Base-by-base conservation (phyloP, 2,329 filamentous ascomycete genomes). In the Penicillium hordei region DNA sequence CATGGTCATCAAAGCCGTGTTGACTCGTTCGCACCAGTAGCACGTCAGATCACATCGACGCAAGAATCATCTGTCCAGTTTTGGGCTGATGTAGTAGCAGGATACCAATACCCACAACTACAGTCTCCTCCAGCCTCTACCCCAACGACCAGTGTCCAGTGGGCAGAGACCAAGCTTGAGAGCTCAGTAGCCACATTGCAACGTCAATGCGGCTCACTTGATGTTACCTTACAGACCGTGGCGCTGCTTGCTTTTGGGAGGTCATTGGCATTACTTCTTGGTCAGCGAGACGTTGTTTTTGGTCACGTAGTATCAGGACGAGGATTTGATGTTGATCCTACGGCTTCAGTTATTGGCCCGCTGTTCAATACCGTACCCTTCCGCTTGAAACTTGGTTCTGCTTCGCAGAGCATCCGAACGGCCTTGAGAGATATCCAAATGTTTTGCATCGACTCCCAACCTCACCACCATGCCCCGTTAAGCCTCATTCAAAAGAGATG, bases 201-300 rank as follows among this genome's bases (percentile, higher is more conserved):
- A 19, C 44, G 44, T 15, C 52, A 38, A 7, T 55, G 44, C 15
- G 52, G 52, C 3, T 23, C 19, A 23, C 12, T 42, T 7, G 19
- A 48, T 19, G 36, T 55, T 29, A 55, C 52, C 5, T n/a, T 55
- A 23, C 52, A 55, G 19, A 48, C 52, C 3, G 52, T 55, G 19
- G 52, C 44, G 1, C 44, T 55, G 21, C 44, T 55, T 48, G 33
- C 52, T 13, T 55, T 31, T 29, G 52, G 42, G 7, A 25, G 44
- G 17, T 55, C 52, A 23, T 33, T 55, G 25, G 46, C 46, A 39
- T 39, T 39, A 13, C 44, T 31, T 33, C 25, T 55, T 23, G 52
- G 52, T 27, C 52, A 55, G 52, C 44, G 52, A 13, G 52, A 55
- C 19, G 44, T 55, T 29, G 52, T 55, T 4, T 55, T 55, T 19